Conservation (phyloP, 208 protist genomes). For the Trichomonas tenax region DNA sequence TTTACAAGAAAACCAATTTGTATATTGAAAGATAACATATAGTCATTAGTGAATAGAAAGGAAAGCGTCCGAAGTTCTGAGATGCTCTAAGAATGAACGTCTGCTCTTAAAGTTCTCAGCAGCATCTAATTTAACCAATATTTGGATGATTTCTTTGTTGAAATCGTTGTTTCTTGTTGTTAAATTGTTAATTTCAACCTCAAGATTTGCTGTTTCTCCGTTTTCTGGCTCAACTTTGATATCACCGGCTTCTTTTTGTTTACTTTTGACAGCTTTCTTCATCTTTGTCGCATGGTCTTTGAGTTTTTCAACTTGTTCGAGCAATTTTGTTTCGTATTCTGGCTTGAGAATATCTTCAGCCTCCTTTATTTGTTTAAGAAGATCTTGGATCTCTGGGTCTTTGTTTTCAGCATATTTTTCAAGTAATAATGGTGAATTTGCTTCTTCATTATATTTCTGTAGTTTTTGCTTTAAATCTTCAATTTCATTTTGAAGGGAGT, state of each 20-base stretch:
- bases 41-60: not conserved
- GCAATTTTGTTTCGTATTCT: not conserved
- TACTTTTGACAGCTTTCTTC: not conserved
- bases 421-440: not conserved
- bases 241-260: not conserved
- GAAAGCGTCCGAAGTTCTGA: not conserved
- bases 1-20: too few relatives aligned
- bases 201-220: not conserved
- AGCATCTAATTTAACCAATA: not conserved
- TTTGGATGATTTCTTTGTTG: not conserved
- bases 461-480: not conserved
- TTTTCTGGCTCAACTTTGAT: not conserved
- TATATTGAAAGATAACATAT: too few relatives aligned
- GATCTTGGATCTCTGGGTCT: not conserved
- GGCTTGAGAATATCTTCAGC: not conserved
- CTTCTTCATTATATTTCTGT: not conserved
- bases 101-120: not conserved
- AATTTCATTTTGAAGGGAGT: not conserved
- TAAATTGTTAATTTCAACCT: not conserved
- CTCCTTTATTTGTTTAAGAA: not conserved
- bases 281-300: not conserved
- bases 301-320: not conserved
- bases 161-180: not conserved
- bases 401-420: not conserved
- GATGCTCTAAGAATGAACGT: not conserved